Base-by-base conservation (phyloP, 2,329 filamentous ascomycete genomes). In the Fusarium papillatum region DNA sequence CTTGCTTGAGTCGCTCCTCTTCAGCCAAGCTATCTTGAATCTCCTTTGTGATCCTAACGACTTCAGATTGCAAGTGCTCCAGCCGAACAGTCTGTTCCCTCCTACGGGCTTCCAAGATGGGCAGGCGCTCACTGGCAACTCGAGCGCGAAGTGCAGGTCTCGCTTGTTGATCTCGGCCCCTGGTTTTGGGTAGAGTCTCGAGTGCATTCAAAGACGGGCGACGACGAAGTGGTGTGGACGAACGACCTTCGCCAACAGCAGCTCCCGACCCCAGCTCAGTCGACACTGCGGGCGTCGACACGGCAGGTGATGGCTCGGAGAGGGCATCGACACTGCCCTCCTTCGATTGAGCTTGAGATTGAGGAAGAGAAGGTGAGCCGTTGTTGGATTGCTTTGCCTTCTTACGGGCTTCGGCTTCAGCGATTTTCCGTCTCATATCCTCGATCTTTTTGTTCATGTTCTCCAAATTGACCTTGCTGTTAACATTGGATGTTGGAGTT, bases 401-500 rank as follows among this genome's bases (percentile, higher is more conserved):
- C 78, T 88, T 88, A 76, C 87, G 89, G 13, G 90, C 90, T 80
- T 92, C 90, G 19, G 88, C 88, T 76, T 91, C 87, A 3, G 90
- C 90, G 77, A 92, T 92, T 74, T 85, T 88, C 39, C 86, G 85
- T 79, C 90, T 92, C 84, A 93, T 89, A 64, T 89, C 87, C 76
- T 92, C 89, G 38, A 93, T 93, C 74, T 89, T 87, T 68, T 87
- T 88, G 73, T 90, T 88, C 83, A 90, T 91, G 46, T 83, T 84
- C 55, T 86, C 83, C 26, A 91, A 80, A 69, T 89, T 85, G 60
- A 85, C 82, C 80, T 81, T 81, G 31, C 83, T 78, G 65, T 84
- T 81, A 39, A 78, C 78, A 67, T 84, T 73, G 73, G 77, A 83
- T 41, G 82, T 82, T 55, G 84, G 85, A 43, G 86, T 89, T 69